phyloP scores from a whole-genome alignment of 345 rosid species.

The Arabis hirsuta region DNA sequence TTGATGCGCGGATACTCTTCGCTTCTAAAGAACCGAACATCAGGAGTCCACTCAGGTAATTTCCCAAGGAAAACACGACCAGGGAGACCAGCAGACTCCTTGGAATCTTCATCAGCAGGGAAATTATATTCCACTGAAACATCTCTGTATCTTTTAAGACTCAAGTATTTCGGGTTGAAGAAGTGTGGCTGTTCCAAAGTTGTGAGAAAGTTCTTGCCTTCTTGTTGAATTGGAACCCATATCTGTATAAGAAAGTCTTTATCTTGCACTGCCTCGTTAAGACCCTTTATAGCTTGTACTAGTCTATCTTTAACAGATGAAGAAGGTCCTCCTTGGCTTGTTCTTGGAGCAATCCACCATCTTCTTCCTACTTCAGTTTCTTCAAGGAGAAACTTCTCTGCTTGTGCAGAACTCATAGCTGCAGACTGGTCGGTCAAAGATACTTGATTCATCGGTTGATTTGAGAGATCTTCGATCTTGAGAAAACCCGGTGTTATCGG shows the following conservation, averaged over 20 bases:
- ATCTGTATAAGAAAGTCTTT: constrained; percentile 75
- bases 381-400: constrained; percentile 44
- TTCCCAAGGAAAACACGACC: constrained; percentile 84
- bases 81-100: constrained; percentile 76
- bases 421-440: constrained; percentile 26
- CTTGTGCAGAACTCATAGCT: constrained; percentile 45
- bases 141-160: constrained; percentile 71
- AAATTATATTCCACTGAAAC: constrained; percentile 70
- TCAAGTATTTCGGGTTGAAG: constrained; percentile 55
- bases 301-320: constrained; percentile 66
- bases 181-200: constrained; percentile 79
- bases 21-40: constrained; percentile 75
- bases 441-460: constrained; percentile 31
- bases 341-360: constrained; percentile 68
- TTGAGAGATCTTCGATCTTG: constrained; percentile 40
- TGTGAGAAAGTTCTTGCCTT: constrained; percentile 71
- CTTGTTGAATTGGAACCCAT: constrained; percentile 81
- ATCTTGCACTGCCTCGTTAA: constrained; percentile 61
- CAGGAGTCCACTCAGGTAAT: constrained; percentile 97
- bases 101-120: constrained; percentile 69
- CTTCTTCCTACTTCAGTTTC: constrained; percentile 56
- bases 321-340: constrained; percentile 46
- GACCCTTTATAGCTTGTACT: constrained; percentile 53
- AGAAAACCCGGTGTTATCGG: constrained; percentile 30
- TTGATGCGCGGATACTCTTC: constrained; percentile 84